Evolutionary conservation across 164 flowering plant species (phyloP), one percentile per base, ranked within the genome.

Genomic region (Dillenia suffruticosa): DNA sequence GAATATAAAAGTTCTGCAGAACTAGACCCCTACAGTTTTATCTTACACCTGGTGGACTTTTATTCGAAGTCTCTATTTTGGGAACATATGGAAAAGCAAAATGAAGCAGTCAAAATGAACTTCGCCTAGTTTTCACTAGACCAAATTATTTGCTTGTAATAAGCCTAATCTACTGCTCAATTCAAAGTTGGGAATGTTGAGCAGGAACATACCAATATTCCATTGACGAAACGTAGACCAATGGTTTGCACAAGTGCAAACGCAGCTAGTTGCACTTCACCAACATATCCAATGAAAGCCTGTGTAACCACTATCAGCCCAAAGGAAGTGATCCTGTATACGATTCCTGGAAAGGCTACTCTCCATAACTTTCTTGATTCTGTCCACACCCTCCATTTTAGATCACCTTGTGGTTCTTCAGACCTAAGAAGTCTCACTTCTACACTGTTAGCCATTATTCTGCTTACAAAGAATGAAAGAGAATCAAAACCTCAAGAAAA

Each of bases 311-410:
- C 68, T 0, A 63, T 9, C 2, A 55, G 44, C 4, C 76, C 71
- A 57, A 68, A 64, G 12, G 52, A 0, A 12, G 66, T 26, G 12
- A 68, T 49, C 16, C 69, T 59, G 1, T 65, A 32, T 9, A 72
- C 1, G 2, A 65, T 61, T 2, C 59, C 49, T 10, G 76, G 72
- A 22, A 59, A 59, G 3, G 66, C 53, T 16, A 72, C 57, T 63
- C 49, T 63, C 74, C 69, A 72, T 50, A 64, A 24, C 52, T 55
- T 64, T 49, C 68, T 68, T 1, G 62, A 51, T 59, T 74, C 77
- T 13, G 1, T 40, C 64, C 59, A 70, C 12, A 74, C 45, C 67
- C 59, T 63, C 19, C 16, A 14, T 51, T 19, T 46, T 12, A 65
- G 24, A 54, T 10, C 44, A 13, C 49, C 53, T 15, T 49, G 53